A percentile compares a stretch with the other conserved stretches of the same genome.
Conservation (phyloP, 495 filamentous ascomycete species). For the Talaromyces trachyspermus region DNA sequence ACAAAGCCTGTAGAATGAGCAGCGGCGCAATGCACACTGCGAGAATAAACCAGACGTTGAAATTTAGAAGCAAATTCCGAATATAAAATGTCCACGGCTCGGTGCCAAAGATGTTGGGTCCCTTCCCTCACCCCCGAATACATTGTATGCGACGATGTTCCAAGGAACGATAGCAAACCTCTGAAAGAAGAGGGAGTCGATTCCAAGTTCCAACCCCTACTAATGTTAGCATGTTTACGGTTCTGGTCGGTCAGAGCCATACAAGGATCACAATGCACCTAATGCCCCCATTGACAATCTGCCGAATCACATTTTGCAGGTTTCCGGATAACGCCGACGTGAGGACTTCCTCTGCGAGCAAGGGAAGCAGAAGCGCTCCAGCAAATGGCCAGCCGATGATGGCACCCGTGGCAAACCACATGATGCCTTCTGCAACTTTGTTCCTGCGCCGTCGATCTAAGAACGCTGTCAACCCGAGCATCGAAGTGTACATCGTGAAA, state of each 20-base stretch:
- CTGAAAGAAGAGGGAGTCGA: constrained; percentile 78
- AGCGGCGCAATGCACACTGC: constrained; percentile 67
- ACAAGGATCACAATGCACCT: constrained; percentile 63
- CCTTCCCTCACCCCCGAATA: constrained; percentile 71
- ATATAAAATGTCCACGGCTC: constrained; percentile 98
- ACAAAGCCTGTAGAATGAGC: constrained; percentile 40
- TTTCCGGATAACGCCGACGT: constrained; percentile 54
- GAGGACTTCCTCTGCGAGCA: constrained; percentile 67
- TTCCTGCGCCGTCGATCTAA: constrained; percentile 73
- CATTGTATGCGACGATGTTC: constrained; percentile 94
- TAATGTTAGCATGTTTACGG: constrained; percentile 13
- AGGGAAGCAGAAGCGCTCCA: constrained; percentile 72
- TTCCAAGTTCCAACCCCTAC: constrained; percentile 49
- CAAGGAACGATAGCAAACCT: constrained; percentile 71
- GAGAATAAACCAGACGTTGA: constrained; percentile 87
- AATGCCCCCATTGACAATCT: constrained; percentile 58
- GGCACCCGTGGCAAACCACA: constrained; percentile 87
- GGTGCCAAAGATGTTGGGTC: constrained; percentile 90
- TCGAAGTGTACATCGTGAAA: constrained; percentile 93
- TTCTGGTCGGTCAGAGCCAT: constrained; percentile 29
- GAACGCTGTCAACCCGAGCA: constrained; percentile 81
- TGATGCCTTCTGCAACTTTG: constrained; percentile 72
- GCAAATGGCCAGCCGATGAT: constrained; percentile 95
- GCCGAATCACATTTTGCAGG: constrained; percentile 44
- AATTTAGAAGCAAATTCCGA: constrained; percentile 86